Conservation (phyloP, 2,329 filamentous ascomycete species). For the Ceratocystis cubensis region DNA sequence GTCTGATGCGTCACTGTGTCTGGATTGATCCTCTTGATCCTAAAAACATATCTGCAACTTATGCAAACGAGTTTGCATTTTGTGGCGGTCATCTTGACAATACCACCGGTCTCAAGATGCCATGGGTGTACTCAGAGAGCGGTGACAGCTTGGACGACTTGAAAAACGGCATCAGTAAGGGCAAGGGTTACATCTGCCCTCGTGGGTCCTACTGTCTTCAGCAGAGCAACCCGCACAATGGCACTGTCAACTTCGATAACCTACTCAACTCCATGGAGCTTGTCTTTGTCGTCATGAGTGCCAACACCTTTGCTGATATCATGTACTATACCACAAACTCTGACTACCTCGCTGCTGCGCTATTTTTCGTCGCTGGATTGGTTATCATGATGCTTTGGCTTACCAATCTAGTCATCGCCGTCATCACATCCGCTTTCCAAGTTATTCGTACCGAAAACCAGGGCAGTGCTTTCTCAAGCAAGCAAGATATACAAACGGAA, state of each 20-base stretch:
- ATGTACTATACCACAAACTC: constrained; percentile 90
- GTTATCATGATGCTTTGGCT: constrained; percentile 94
- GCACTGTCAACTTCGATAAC: constrained; percentile 89
- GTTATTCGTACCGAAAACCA: constrained; percentile 95
- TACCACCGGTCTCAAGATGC: constrained; percentile 41
- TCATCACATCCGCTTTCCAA: constrained; percentile 97
- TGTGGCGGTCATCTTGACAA: constrained; percentile 72
- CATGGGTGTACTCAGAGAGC: constrained; percentile 50
- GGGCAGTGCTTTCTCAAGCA: constrained; percentile 61
- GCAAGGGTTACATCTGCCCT: constrained; percentile 85
- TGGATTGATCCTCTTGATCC: constrained; percentile 56
- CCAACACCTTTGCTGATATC: constrained; percentile 89
- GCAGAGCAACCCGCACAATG: constrained; percentile 63
- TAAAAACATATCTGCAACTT: constrained; percentile 43
- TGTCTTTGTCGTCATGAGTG: constrained; percentile 96
- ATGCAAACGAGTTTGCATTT: constrained; percentile 56
- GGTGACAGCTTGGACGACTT: constrained; percentile 36
- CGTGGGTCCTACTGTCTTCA: constrained; percentile 71
- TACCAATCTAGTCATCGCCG: constrained; percentile 84
- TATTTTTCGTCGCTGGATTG: constrained; percentile 64
- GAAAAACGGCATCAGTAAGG: constrained; percentile 36
- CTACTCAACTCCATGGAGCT: constrained; percentile 83
- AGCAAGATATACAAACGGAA: constrained; percentile 38
- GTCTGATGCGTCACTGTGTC: constrained; percentile 62
- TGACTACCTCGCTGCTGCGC: constrained; percentile 73